Conservation (phyloP, 768 basidiomycete genomes). For the Lactarius hengduanensis region DNA sequence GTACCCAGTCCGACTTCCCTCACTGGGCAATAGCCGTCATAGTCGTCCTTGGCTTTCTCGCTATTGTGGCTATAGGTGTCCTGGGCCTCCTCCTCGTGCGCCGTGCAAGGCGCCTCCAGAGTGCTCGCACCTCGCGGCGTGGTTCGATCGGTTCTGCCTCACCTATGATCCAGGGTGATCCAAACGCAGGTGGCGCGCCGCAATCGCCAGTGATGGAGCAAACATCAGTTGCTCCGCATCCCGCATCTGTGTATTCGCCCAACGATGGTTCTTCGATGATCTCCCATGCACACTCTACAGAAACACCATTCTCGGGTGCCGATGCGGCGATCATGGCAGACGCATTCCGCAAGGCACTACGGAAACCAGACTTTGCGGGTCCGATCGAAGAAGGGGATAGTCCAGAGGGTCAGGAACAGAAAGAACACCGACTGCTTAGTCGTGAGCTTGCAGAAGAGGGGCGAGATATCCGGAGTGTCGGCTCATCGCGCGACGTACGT, state of each 20-base stretch:
- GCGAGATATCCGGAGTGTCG: conserved; percentile 81
- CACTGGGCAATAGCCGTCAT: conserved; percentile 93
- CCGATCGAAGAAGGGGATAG: conserved; percentile 71
- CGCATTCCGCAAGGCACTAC: conserved; percentile 83
- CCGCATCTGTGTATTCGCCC: conserved; percentile 38
- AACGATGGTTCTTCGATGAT: conserved; percentile 71
- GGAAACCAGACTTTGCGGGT: conserved; percentile 85
- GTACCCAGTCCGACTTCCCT: conserved; percentile 54
- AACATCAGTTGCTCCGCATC: conserved; percentile 34
- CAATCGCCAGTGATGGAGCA: conserved; percentile 49
- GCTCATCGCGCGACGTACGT: conserved; percentile 73
- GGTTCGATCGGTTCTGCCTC: conserved; percentile 77
- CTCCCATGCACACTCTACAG: conserved; percentile 56
- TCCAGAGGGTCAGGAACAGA: conserved; percentile 46
- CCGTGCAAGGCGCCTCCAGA: conserved; percentile 51
- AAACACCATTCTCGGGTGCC: conserved; percentile 73
- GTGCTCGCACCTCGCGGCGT: conserved; percentile 50
- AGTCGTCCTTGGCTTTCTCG: conserved; percentile 80
- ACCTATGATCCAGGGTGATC: conserved; percentile 78
- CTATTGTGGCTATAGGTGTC: conserved; percentile 66
- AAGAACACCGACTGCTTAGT: conserved; percentile 50
- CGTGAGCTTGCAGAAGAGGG: conserved; percentile 87
- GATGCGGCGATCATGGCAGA: conserved; percentile 94
- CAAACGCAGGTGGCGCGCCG: conserved; percentile 48
- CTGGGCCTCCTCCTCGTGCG: conserved; percentile 74